These are phyloP conservation scores for Ophiocordyceps robertsii DNA, from an alignment of 2,329 filamentous ascomycete genomes.

Conservation along the genomic window DNA sequence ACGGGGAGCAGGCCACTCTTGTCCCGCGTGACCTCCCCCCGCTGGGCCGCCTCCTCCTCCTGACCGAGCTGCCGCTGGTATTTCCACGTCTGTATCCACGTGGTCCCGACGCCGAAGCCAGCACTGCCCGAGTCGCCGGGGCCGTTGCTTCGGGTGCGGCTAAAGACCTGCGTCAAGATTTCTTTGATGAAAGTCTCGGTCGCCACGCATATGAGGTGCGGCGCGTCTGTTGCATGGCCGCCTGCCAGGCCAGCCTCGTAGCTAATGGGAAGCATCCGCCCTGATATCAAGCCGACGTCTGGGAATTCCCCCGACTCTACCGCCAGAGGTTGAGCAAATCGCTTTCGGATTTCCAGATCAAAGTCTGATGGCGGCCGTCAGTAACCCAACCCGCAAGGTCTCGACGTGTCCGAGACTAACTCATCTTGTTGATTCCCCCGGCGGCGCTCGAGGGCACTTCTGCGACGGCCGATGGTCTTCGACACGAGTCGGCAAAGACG, in stretches of 20 bases:
- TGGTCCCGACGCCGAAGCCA: conserved; percentile 50
- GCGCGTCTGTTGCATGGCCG: conserved; percentile 45
- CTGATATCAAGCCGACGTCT: conserved; percentile 47
- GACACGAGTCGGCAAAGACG: conserved; percentile 37
- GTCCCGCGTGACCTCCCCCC: conserved; percentile 63
- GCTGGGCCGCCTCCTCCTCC: conserved; percentile 60
- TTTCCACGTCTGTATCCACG: conserved; percentile 65
- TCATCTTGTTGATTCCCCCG: conserved; percentile 70
- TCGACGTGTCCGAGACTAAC: conserved; percentile 31
- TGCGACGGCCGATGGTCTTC: conserved; percentile 31
- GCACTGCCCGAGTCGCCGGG: conserved; percentile 48
- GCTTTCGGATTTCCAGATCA: conserved; percentile 54
- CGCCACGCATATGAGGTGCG: conserved; percentile 50
- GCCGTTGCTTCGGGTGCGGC: conserved; percentile 50
- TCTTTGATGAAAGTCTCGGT: conserved; percentile 57
- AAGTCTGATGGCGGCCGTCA: conserved; percentile 32
- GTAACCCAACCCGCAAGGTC: not conserved
- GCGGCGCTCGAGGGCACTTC: conserved; percentile 52
- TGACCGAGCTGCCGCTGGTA: conserved; percentile 62
- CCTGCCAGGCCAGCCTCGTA: conserved; percentile 50
- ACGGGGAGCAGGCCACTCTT: conserved; percentile 67
- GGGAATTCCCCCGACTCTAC: conserved; percentile 59
- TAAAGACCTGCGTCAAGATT: conserved; percentile 48
- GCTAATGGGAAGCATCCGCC: conserved; percentile 54
- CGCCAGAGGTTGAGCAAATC: conserved; percentile 49